These are phyloP conservation scores for Penicillium antarcticum DNA, from an alignment of 495 filamentous ascomycete genomes.

Conservation along the genomic window DNA sequence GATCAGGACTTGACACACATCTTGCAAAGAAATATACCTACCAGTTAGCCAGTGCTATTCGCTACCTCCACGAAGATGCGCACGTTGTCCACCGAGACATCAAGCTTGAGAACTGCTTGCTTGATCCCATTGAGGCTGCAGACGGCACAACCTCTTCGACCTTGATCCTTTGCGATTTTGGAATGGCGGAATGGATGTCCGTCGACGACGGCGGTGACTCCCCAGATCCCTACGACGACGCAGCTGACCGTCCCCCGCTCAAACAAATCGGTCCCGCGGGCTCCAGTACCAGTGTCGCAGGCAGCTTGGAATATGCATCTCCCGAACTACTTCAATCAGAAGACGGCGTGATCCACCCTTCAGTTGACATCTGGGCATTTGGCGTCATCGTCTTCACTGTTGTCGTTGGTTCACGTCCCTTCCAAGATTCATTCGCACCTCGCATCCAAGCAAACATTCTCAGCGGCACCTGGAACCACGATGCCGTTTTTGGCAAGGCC, in stretches of 20 bases:
- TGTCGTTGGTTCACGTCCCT: conserved; percentile 64
- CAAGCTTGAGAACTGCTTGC: conserved; percentile 74
- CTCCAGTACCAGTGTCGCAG: conserved; percentile 55
- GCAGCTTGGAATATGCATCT: conserved; percentile 65
- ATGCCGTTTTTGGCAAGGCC: conserved; percentile 41
- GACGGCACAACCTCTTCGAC: conserved; percentile 51
- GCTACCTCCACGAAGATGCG: conserved; percentile 73
- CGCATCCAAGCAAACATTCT: conserved; percentile 60
- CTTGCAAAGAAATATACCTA: conserved; percentile 62
- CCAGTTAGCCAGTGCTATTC: conserved; percentile 65
- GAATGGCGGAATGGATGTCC: conserved; percentile 69
- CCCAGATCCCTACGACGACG: conserved; percentile 48
- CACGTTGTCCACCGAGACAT: conserved; percentile 70
- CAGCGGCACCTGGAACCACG: conserved; percentile 58
- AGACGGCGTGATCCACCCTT: conserved; percentile 47
- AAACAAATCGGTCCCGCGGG: conserved; percentile 54
- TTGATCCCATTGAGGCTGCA: conserved; percentile 51
- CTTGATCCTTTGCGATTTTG: conserved; percentile 70
- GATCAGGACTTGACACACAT: conserved; percentile 48
- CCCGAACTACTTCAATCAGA: conserved; percentile 55
- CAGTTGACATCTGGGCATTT: conserved; percentile 71
- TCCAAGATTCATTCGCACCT: conserved; percentile 58
- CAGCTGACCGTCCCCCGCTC: conserved; percentile 42
- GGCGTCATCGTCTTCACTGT: conserved; percentile 65
- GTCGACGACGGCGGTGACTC: conserved; percentile 48